Conservation (phyloP, 2,329 filamentous ascomycete species). For the Trichoderma asperellum region DNA sequence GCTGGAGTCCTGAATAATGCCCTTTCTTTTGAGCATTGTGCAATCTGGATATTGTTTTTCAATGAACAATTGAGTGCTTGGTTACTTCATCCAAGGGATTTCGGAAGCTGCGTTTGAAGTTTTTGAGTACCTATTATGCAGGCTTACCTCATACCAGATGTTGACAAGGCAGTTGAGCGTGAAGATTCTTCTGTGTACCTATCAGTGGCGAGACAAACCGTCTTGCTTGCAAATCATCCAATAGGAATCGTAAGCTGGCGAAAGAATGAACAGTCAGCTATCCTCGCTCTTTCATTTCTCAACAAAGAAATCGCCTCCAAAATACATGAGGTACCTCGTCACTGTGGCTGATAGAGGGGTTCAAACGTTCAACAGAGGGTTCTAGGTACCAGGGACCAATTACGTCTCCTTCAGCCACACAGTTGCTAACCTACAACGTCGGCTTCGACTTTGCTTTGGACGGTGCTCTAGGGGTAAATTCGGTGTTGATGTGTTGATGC, state of each 20-base stretch:
- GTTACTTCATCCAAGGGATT: no score
- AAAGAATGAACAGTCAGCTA: background rate
- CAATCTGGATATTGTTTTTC: no score
- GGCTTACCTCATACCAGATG: no score
- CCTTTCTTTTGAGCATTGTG: no score
- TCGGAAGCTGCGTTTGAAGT: no score
- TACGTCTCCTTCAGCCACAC: background rate
- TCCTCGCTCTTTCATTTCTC: background rate
- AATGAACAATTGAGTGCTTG: no score
- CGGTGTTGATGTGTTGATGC: background rate
- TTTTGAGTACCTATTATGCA: no score
- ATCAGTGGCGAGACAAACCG: background rate
- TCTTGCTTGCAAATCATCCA: background rate
- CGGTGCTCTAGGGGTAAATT: background rate
- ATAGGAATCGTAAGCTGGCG: background rate
- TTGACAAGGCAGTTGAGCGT: no score
- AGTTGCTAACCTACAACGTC: background rate
- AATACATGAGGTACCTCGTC: background rate
- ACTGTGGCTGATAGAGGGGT: background rate
- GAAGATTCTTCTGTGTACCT: no score
- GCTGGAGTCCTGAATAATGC: no score
- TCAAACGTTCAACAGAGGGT: background rate
- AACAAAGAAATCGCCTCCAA: background rate
- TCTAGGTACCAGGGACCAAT: background rate
- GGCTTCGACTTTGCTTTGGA: background rate